phyloP scores from a whole-genome alignment of 2,329 filamentous ascomycete species.

The Penicillium hesseltinei region DNA sequence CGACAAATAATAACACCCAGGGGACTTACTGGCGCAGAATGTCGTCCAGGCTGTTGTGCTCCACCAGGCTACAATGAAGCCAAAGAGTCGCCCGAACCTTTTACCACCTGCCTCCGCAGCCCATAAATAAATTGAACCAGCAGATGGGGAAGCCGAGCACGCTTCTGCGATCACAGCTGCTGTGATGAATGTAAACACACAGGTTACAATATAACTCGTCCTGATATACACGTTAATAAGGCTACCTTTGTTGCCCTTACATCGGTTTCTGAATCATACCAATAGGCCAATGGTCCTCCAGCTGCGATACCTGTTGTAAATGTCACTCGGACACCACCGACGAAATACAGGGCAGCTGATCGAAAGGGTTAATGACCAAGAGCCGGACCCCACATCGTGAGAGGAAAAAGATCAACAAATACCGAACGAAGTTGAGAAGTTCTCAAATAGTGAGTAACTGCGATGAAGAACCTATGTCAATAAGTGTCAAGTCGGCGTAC shows the following conservation, averaged over 20 bases:
- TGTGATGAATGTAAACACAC: slow-evolving; percentile 61
- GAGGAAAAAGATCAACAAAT: neutral
- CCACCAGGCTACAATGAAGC: slow-evolving; percentile 64
- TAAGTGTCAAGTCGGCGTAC: neutral
- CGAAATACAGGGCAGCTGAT: slow-evolving; percentile 59
- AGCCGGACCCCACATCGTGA: neutral
- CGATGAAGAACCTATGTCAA: neutral
- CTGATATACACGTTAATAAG: slow-evolving; percentile 19
- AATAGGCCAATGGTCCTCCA: slow-evolving; percentile 60
- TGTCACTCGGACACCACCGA: slow-evolving; percentile 59
- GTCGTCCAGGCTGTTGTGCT: slow-evolving; percentile 62
- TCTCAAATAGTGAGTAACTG: neutral
- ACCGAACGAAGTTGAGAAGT: neutral
- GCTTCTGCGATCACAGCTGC: slow-evolving; percentile 61
- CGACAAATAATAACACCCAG: neutral
- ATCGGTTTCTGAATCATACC: neutral
- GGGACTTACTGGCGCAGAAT: slow-evolving; percentile 50
- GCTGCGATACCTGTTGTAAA: slow-evolving; percentile 62
- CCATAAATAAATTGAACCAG: slow-evolving; percentile 62
- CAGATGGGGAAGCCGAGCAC: slow-evolving; percentile 58
- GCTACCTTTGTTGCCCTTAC: neutral
- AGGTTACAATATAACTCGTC: slow-evolving; percentile 60
- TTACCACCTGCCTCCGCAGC: slow-evolving; percentile 58
- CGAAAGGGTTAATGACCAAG: neutral
- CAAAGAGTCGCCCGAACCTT: slow-evolving; percentile 55